phyloP scores from a whole-genome alignment of 2,329 filamentous ascomycete species.

The Phyllosticta citriasiana region DNA sequence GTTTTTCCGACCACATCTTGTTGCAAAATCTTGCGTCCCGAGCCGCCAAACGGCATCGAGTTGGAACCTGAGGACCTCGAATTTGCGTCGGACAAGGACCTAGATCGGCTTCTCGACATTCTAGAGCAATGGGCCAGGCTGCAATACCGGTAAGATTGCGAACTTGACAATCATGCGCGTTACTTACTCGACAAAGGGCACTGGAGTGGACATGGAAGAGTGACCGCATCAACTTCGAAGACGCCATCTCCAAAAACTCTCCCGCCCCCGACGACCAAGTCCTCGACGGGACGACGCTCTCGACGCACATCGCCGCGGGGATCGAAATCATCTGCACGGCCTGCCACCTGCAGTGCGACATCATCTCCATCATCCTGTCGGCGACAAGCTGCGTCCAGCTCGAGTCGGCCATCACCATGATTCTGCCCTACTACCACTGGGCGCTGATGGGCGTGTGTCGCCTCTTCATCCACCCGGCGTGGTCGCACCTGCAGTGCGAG shows the following conservation, averaged over 20 bases:
- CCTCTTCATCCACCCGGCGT: conserved; percentile 6
- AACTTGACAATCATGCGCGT: neutral
- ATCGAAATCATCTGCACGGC: conserved; percentile 9
- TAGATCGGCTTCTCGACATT: conserved; percentile 1
- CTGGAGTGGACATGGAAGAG: conserved; percentile 3
- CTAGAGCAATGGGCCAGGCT: conserved; percentile 6
- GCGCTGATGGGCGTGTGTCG: conserved; percentile 4
- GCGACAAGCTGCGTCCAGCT: neutral
- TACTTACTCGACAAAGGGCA: neutral
- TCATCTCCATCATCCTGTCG: conserved; percentile 6
- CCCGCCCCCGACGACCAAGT: neutral
- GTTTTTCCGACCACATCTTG: neutral
- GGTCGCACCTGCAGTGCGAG: conserved; percentile 5
- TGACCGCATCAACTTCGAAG: neutral
- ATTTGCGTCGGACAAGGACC: neutral
- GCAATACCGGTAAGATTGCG: neutral
- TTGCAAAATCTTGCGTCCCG: neutral
- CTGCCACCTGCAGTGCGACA: conserved; percentile 4
- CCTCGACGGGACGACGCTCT: neutral
- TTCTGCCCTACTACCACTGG: conserved; percentile 9
- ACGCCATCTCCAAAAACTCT: neutral
- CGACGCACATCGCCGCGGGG: neutral
- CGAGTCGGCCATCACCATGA: neutral
- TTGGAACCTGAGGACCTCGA: neutral
- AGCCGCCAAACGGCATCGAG: neutral